Evolutionary conservation across 176 grass and related monocot species (phyloP).

Genomic region (Triticum monococcum): DNA sequence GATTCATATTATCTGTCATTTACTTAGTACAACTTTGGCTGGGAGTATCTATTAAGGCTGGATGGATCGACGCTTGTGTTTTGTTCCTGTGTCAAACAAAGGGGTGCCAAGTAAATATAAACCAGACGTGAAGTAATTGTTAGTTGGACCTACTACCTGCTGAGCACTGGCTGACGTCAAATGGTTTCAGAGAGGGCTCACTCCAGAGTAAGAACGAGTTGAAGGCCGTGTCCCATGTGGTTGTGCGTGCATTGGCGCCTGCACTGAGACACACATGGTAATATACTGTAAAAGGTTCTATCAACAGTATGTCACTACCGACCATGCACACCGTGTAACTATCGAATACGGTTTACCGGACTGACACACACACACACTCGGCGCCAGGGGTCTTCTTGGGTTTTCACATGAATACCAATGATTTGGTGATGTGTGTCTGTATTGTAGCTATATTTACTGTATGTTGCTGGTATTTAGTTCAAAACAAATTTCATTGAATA

Average conservation of each 20-base stretch:
- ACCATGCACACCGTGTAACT: background rate
- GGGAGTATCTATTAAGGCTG: background rate
- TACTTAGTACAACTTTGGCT: no score
- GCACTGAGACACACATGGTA: no score
- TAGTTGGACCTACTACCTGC: background rate
- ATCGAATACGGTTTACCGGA: no score
- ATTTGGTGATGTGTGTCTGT: no score
- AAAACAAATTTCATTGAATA: no score
- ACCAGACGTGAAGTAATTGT: background rate
- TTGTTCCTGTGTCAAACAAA: background rate
- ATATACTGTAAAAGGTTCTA: background rate
- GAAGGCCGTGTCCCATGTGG: background rate
- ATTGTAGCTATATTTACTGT: no score
- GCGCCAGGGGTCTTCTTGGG: no score
- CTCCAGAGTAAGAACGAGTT: background rate
- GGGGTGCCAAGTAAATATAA: background rate
- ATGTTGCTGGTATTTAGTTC: no score
- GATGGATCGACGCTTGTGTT: background rate
- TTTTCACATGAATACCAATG: no score
- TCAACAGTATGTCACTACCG: no score
- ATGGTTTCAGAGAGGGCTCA: background rate
- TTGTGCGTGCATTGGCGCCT: background rate
- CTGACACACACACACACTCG: no score
- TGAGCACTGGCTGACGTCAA: background rate
- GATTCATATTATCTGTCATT: no score